Percentiles rank a stretch among this genome's conserved stretches.
Evolutionary conservation across 345 rosid species (phyloP).

Genomic region (Triadica sebifera): DNA sequence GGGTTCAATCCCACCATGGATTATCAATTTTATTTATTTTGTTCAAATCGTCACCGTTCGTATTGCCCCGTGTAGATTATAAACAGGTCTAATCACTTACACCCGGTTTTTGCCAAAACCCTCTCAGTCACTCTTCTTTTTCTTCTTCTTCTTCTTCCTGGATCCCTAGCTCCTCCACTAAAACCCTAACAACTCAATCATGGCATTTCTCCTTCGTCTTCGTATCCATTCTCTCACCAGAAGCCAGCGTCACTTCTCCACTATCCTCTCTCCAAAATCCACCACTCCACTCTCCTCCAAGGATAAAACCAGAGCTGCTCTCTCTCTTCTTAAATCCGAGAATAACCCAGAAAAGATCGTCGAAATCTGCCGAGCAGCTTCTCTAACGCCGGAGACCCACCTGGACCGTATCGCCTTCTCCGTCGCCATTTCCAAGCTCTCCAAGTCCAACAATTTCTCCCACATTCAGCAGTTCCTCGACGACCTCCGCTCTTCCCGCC

Average conservation of each 20-base stretch:
- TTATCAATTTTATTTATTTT: not conserved
- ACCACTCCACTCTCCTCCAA: slow-evolving; percentile 42
- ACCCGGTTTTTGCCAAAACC: not conserved
- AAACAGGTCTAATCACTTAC: not conserved
- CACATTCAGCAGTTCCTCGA: slow-evolving; percentile 50
- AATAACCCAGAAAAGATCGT: slow-evolving; percentile 66
- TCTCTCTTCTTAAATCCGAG: slow-evolving; percentile 68
- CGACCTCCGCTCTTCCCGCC: slow-evolving; percentile 51
- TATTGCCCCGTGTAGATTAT: not conserved
- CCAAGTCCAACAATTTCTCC: slow-evolving; percentile 48
- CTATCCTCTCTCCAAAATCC: not conserved
- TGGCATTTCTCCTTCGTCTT: slow-evolving; percentile 18
- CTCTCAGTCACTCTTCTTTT: no score
- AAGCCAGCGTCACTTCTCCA: slow-evolving; percentile 3
- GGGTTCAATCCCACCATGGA: slow-evolving; percentile 48
- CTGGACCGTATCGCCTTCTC: slow-evolving; percentile 70
- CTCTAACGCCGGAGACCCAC: slow-evolving; percentile 54
- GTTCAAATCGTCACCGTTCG: not conserved
- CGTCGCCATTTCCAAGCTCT: slow-evolving; percentile 56
- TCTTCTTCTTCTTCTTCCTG: not conserved
- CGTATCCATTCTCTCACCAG: not conserved
- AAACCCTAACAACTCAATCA: not conserved
- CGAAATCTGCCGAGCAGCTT: slow-evolving; percentile 80
- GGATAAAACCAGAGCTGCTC: slow-evolving; percentile 62
- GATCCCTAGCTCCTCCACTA: not conserved